These are phyloP conservation scores for Gracilaria caudata DNA, from an alignment of 23 red algal species.

Conservation along the genomic window DNA sequence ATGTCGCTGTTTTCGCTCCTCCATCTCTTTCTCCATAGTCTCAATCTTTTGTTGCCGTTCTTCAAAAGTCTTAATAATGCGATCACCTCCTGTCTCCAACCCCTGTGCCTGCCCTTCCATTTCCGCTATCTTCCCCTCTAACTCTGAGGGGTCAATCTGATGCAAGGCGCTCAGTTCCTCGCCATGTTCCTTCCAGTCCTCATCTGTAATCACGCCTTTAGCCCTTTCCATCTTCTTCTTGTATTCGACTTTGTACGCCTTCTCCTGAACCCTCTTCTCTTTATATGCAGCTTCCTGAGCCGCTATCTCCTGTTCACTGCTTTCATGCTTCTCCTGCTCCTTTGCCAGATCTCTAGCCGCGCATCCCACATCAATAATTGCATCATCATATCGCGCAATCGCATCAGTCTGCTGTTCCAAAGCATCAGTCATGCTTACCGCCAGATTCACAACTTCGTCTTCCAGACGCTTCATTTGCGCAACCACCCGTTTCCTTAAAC, in stretches of 20 bases:
- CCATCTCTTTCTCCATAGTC: slow-evolving; percentile 43
- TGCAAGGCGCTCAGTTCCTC: slow-evolving; percentile 33
- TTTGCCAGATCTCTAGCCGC: slow-evolving; percentile 27
- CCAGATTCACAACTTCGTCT: slow-evolving; percentile 1
- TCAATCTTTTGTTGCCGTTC: slow-evolving; percentile 72
- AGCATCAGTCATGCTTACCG: not conserved
- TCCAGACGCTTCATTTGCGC: not conserved
- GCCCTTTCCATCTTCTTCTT: slow-evolving; percentile 20
- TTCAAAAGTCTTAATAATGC: slow-evolving; percentile 71
- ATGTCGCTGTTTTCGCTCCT: slow-evolving; percentile 4
- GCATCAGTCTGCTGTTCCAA: not conserved
- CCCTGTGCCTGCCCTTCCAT: slow-evolving; percentile 57
- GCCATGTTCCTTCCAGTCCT: slow-evolving; percentile 35
- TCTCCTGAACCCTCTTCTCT: slow-evolving; percentile 21
- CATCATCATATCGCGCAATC: slow-evolving; percentile 30
- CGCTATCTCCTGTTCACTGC: slow-evolving; percentile 21
- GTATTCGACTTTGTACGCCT: slow-evolving; percentile 2
- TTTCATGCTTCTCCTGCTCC: slow-evolving; percentile 29
- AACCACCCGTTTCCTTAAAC: not conserved
- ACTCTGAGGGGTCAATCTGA: not conserved
- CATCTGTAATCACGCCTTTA: slow-evolving; percentile 14
- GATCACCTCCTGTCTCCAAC: slow-evolving; percentile 40
- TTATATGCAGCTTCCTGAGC: slow-evolving; percentile 25
- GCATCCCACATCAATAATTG: slow-evolving; percentile 17
- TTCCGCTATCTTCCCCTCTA: slow-evolving; percentile 70